phyloP scores from a whole-genome alignment of 768 basidiomycete species.

The Coprinopsis sp. region DNA sequence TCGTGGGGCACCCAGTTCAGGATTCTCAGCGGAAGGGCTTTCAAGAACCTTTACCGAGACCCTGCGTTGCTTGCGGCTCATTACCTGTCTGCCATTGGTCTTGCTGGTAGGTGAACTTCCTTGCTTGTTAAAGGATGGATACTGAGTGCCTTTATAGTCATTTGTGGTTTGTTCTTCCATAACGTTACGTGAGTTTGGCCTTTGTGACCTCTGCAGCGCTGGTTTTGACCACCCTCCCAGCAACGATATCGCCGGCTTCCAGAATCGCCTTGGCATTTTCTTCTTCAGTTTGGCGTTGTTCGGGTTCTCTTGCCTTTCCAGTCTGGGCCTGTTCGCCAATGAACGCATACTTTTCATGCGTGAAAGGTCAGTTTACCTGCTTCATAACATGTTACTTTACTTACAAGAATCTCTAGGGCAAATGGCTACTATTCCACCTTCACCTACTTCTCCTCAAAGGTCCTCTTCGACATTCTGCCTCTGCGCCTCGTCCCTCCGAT shows the following conservation, averaged over 20 bases:
- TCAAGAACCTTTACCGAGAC: slow-evolving; percentile 97
- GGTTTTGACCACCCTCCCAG: slow-evolving; percentile 24
- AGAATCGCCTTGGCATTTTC: slow-evolving; percentile 92
- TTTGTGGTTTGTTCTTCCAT: slow-evolving; percentile 93
- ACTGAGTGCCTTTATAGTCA: slow-evolving; percentile 50
- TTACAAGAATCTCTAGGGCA: slow-evolving; percentile 46
- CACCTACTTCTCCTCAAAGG: slow-evolving; percentile 96
- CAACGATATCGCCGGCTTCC: slow-evolving; percentile 95
- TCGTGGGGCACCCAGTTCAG: slow-evolving; percentile 87
- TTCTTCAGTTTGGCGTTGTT: slow-evolving; percentile 97
- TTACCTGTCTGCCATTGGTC: slow-evolving; percentile 76
- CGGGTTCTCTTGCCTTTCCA: slow-evolving; percentile 94
- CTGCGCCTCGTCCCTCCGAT: slow-evolving; percentile 92
- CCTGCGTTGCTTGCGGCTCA: slow-evolving; percentile 89
- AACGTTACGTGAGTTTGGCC: slow-evolving; percentile 74
- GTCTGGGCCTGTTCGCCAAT: slow-evolving; percentile 89
- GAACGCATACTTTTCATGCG: slow-evolving; percentile 97
- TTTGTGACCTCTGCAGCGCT: not conserved
- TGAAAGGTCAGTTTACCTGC: slow-evolving; percentile 61
- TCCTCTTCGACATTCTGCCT: slow-evolving; percentile 95
- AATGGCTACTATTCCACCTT: slow-evolving; percentile 98
- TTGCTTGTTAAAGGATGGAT: slow-evolving; percentile 2
- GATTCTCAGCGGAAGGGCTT: slow-evolving; percentile 91
- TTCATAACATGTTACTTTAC: not conserved
- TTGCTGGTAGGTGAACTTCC: slow-evolving; percentile 62